A percentile compares a stretch with the other conserved stretches of the same genome.
Conservation (phyloP, 208 protist genomes). For the Dictyostelium gargantuum region DNA sequence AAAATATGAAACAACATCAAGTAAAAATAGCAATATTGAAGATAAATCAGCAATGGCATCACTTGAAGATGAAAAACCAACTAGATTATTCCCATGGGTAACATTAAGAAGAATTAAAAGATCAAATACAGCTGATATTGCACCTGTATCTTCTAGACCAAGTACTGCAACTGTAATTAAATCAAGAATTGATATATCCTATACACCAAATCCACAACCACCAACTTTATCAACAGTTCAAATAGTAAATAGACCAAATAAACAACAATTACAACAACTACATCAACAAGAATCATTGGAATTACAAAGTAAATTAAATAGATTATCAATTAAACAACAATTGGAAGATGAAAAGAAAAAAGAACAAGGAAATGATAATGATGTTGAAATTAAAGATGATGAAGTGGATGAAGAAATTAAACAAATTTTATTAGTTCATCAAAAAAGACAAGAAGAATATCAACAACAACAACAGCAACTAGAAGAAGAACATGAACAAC, state of each 20-base stretch:
- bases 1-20: neutral
- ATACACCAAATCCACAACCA: neutral
- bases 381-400: neutral
- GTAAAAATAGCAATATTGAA: neutral
- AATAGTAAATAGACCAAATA: neutral
- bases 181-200: neutral
- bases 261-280: neutral
- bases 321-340: neutral
- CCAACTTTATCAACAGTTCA: neutral
- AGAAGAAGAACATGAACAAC: neutral
- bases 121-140: neutral
- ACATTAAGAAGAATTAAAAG: conserved; percentile 19
- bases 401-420: neutral
- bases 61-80: neutral
- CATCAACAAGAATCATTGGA: neutral
- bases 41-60: neutral
- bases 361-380: neutral
- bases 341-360: neutral
- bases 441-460: neutral
- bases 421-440: neutral
- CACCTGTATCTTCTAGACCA: neutral
- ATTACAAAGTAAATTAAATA: neutral
- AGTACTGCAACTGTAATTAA: neutral
- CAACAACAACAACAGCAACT: neutral
- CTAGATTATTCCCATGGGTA: conserved; percentile 28